Conservation (phyloP, 768 basidiomycete genomes). For the Calocera viscosa region DNA sequence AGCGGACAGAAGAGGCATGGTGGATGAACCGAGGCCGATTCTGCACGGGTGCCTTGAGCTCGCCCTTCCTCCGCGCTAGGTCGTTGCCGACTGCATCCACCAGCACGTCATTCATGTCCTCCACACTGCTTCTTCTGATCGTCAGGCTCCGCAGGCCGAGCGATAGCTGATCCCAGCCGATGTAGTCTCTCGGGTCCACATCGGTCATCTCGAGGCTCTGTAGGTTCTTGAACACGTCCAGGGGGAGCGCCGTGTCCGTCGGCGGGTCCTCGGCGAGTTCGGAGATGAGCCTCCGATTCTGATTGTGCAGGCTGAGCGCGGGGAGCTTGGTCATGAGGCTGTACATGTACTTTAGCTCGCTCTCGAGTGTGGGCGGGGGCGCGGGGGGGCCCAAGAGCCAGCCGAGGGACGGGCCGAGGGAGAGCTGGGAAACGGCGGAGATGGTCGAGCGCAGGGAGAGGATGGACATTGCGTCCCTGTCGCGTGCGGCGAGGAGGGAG, state of each 20-base stretch:
- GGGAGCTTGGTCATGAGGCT: slow-evolving; percentile 86
- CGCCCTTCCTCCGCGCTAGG: slow-evolving; percentile 49
- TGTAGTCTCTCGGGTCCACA: slow-evolving; percentile 66
- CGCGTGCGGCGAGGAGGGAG: slow-evolving; percentile 36
- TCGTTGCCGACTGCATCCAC: slow-evolving; percentile 68
- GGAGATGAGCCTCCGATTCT: slow-evolving; percentile 41
- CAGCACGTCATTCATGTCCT: slow-evolving; percentile 68
- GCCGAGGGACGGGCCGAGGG: slow-evolving; percentile 41
- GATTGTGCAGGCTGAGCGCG: slow-evolving; percentile 50
- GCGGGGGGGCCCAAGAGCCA: slow-evolving; percentile 52
- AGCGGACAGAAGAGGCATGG: neutral
- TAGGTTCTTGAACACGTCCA: slow-evolving; percentile 76
- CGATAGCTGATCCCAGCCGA: slow-evolving; percentile 74
- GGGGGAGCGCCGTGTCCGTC: slow-evolving; percentile 60
- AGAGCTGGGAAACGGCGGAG: slow-evolving; percentile 61
- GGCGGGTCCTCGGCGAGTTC: slow-evolving; percentile 61
- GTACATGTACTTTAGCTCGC: slow-evolving; percentile 74
- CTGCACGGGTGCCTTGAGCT: slow-evolving; percentile 14
- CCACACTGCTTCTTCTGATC: slow-evolving; percentile 64
- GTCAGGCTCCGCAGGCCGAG: slow-evolving; percentile 60
- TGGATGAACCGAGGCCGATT: neutral
- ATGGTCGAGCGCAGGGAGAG: slow-evolving; percentile 64
- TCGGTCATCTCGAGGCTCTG: slow-evolving; percentile 61
- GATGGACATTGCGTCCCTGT: slow-evolving; percentile 52
- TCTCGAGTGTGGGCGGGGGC: slow-evolving; percentile 46